These are phyloP conservation scores for Magnaporthiopsis poae DNA, from an alignment of 2,329 filamentous ascomycete genomes.

Conservation along the genomic window DNA sequence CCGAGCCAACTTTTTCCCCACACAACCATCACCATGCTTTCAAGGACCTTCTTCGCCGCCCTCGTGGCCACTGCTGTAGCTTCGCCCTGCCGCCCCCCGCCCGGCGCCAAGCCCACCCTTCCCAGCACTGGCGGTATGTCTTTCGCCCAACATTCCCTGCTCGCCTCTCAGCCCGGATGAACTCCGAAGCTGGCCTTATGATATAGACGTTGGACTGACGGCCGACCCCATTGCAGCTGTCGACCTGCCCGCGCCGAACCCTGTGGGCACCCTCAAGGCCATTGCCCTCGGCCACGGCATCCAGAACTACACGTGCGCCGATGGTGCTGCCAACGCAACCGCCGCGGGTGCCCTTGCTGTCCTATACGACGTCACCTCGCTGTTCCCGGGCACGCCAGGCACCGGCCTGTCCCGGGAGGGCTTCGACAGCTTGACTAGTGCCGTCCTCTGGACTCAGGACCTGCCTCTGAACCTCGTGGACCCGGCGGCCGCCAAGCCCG, in stretches of 20 bases:
- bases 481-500: slow-evolving; percentile 19
- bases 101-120: slow-evolving; percentile 18
- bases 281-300: slow-evolving; percentile 55
- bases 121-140: slow-evolving; percentile 29
- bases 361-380: slow-evolving; percentile 45
- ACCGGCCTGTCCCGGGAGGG: slow-evolving; percentile 26
- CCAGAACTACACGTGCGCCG: slow-evolving; percentile 58
- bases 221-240: slow-evolving; percentile 19
- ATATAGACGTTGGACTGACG: background rate
- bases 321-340: slow-evolving; percentile 23
- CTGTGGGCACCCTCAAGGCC: slow-evolving; percentile 35
- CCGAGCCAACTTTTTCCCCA: background rate
- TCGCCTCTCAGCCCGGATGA: background rate
- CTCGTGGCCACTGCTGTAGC: slow-evolving; percentile 13
- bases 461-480: slow-evolving; percentile 40
- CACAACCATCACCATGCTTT: slow-evolving; percentile 9
- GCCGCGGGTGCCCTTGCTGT: slow-evolving; percentile 46
- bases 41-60: slow-evolving; percentile 9
- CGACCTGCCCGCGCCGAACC: slow-evolving; percentile 34
- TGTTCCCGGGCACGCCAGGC: slow-evolving; percentile 37
- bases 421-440: slow-evolving; percentile 31
- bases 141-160: background rate
- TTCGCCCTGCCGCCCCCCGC: slow-evolving; percentile 12
- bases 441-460: slow-evolving; percentile 29
- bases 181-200: background rate